These are phyloP conservation scores for Penicillium sp. DNA, from an alignment of 2,329 filamentous ascomycete species.

Conservation along the genomic window DNA sequence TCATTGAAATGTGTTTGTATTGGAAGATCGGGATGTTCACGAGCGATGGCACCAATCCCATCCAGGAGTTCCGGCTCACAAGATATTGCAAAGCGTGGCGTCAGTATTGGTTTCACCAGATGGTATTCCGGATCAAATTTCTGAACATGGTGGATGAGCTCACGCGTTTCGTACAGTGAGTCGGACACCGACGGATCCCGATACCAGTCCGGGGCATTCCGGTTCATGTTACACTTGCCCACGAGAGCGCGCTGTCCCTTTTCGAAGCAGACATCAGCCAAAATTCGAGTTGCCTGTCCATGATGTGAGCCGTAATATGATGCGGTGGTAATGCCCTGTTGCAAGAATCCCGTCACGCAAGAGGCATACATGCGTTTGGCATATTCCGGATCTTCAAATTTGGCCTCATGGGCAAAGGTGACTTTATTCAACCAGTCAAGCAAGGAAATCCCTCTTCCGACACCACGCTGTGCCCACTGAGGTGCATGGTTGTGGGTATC, in stretches of 20 bases:
- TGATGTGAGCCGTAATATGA: slow-evolving; percentile 40
- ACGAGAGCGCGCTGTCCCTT: slow-evolving; percentile 39
- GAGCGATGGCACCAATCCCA: slow-evolving; percentile 57
- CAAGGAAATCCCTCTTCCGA: slow-evolving; percentile 43
- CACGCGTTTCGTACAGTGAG: slow-evolving; percentile 52
- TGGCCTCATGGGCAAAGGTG: slow-evolving; percentile 65
- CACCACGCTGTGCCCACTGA: slow-evolving; percentile 51
- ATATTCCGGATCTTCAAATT: slow-evolving; percentile 56
- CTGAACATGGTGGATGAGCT: slow-evolving; percentile 52
- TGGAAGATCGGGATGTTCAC: slow-evolving; percentile 50
- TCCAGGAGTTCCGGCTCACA: slow-evolving; percentile 56
- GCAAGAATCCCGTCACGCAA: slow-evolving; percentile 59
- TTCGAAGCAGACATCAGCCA: slow-evolving; percentile 35
- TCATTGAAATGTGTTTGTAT: slow-evolving; percentile 71
- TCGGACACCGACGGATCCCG: slow-evolving; percentile 49
- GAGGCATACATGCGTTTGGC: slow-evolving; percentile 53
- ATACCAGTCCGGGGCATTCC: slow-evolving; percentile 53
- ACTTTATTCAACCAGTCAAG: slow-evolving; percentile 64
- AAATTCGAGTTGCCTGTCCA: slow-evolving; percentile 30
- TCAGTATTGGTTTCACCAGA: slow-evolving; percentile 55
- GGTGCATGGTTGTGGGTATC: slow-evolving; percentile 71
- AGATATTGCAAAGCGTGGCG: slow-evolving; percentile 62
- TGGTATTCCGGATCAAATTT: slow-evolving; percentile 45
- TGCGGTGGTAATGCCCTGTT: slow-evolving; percentile 49
- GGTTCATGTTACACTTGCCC: slow-evolving; percentile 42